Evolutionary conservation across 495 filamentous ascomycete genomes (phyloP).

Genomic region (Cryomyces antarcticus): DNA sequence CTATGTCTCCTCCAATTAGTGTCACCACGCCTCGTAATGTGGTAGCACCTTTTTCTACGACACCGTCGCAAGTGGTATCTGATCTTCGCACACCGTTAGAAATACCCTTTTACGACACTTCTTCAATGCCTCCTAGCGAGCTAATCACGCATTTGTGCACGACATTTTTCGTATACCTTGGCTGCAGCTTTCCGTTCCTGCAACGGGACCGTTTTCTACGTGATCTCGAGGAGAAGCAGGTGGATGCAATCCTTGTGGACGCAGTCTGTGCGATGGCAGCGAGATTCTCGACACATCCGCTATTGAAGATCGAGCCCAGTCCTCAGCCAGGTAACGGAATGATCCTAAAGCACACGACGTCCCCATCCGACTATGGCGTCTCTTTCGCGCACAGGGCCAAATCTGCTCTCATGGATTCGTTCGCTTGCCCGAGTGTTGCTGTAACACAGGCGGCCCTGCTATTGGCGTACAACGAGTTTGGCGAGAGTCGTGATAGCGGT

Average conservation of each 20-base stretch:
- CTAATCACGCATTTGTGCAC: constrained; percentile 56
- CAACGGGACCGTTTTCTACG: constrained; percentile 45
- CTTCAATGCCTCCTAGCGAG: constrained; percentile 42
- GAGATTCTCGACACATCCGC: constrained; percentile 52
- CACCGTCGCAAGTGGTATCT: constrained; percentile 9
- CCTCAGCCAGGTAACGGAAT: constrained; percentile 22
- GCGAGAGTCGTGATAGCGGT: constrained; percentile 66
- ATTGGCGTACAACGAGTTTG: constrained; percentile 72
- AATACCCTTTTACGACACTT: constrained; percentile 61
- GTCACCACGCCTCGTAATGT: constrained; percentile 3
- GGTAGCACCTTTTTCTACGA: constrained; percentile 4
- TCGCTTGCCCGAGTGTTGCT: constrained; percentile 57
- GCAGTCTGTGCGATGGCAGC: constrained; percentile 63
- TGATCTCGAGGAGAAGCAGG: constrained; percentile 51
- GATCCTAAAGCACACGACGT: constrained; percentile 1
- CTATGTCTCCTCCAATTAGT: not conserved
- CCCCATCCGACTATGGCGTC: constrained; percentile 36
- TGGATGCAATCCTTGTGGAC: constrained; percentile 76
- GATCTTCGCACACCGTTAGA: constrained; percentile 30
- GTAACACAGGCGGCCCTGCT: constrained; percentile 63
- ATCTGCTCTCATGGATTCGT: constrained; percentile 49
- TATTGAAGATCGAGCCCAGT: constrained; percentile 28
- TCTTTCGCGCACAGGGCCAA: constrained; percentile 63
- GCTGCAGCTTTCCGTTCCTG: constrained; percentile 68
- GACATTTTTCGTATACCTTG: constrained; percentile 57